Base-by-base conservation (phyloP, 768 basidiomycete species). In the Clitopilus passeckerianus region DNA sequence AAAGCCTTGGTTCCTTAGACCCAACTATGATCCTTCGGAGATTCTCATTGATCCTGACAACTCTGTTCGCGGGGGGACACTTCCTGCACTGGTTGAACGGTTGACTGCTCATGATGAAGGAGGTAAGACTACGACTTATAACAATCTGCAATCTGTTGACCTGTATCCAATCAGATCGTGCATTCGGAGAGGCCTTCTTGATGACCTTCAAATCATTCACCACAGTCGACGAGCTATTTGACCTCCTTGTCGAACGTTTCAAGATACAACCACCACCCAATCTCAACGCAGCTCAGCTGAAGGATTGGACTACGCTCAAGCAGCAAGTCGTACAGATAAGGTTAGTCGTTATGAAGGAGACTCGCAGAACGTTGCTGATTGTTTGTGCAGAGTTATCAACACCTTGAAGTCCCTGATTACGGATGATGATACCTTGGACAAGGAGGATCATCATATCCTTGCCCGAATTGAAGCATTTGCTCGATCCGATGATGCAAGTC, bases 181-280 rank as follows among this genome's bases (percentile, higher is more conserved):
- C 81, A 86, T 0, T 7, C 95, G 89, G 73, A 90, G 81, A 70
- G 68, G 88, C 95, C 0, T 98, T 98, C 81, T 74, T 98, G 63
- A 89, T 96, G 85, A 97, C 96, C 0, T 97, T 93, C 79, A 93
- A 95, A 68, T 95, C 93, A 0, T 98, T 98, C 72, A 92, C 91
- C 15, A 87, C 86, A 5, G 76, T 91, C 50, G 84, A 91, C 58
- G 89, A 93, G 54, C 75, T 98, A 9, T 88, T 96, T 57, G 87
- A 93, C 59, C 78, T 90, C 16, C 85, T 98, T 18, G 82, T 90
- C 6, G 78, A 82, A 44, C 86, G 96, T n/a, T 98, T 94, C 74
- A 79, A 81, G 65, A 87, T 95, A 23, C 78, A 83, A 54, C 81
- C 91, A 22, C 96, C 95, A 0, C 77, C 81, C 5, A 86, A 82